phyloP scores from a whole-genome alignment of 257 asterid species.

The Primulina tabacum region DNA sequence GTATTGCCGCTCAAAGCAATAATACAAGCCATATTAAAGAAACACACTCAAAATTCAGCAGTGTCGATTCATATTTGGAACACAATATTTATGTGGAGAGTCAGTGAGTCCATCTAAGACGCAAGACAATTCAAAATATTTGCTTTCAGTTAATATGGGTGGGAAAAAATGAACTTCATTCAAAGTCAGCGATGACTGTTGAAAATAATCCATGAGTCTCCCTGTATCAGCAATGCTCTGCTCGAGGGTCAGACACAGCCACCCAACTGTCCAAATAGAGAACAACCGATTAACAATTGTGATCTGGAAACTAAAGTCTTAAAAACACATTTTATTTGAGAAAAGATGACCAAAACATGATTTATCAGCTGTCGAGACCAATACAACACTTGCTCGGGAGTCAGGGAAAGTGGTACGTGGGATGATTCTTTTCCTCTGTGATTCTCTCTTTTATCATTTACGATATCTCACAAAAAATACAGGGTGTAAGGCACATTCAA shows the following conservation, averaged over 20 bases:
- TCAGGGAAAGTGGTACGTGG: too few relatives aligned
- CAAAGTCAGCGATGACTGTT: neutral
- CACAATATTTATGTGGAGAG: neutral
- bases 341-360: too few relatives aligned
- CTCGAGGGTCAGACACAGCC: conserved; percentile 55
- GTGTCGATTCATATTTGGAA: neutral
- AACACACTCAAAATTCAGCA: neutral
- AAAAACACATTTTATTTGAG: neutral
- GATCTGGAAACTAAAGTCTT: neutral
- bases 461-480: neutral
- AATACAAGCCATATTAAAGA: neutral
- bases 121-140: conserved; percentile 4
- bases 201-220: neutral
- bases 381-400: too few relatives aligned
- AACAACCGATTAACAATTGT: conserved; percentile 14
- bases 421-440: too few relatives aligned
- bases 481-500: neutral
- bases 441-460: too few relatives aligned
- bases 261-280: conserved; percentile 66
- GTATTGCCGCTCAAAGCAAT: neutral
- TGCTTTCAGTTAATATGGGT: conserved; percentile 23
- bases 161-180: neutral
- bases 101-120: conserved; percentile 8
- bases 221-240: conserved; percentile 20
- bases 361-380: too few relatives aligned